Conservation (phyloP, 2,329 filamentous ascomycete genomes). For the Diaporthe batatas region DNA sequence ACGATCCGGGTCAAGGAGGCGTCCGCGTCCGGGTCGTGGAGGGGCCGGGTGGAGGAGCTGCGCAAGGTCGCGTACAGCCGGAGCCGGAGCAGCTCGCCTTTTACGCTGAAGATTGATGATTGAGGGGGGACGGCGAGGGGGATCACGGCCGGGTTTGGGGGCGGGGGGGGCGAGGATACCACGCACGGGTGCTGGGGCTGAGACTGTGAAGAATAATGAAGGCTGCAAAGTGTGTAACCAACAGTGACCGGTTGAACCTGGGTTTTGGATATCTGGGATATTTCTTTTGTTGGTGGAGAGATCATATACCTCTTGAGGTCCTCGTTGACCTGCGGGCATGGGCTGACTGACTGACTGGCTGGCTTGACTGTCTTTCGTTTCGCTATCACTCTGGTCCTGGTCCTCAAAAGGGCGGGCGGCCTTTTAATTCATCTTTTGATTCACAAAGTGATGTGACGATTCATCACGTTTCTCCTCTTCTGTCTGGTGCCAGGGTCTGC, state of each 20-base stretch:
- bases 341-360: no score
- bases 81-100: slow-evolving; percentile 31
- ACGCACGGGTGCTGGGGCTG: no score
- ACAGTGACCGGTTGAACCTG: neutral
- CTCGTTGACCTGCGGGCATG: slow-evolving; percentile 10
- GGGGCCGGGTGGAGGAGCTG: slow-evolving; percentile 19
- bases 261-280: neutral
- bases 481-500: neutral
- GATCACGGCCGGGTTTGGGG: neutral
- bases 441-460: neutral
- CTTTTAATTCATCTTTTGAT: neutral
- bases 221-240: neutral
- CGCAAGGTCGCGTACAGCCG: neutral
- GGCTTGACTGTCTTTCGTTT: slow-evolving; percentile 4
- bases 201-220: slow-evolving; percentile 4
- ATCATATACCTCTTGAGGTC: slow-evolving; percentile 12
- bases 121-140: neutral
- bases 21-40: neutral
- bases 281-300: neutral
- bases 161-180: neutral
- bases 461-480: neutral
- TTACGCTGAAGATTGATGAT: slow-evolving; percentile 27
- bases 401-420: neutral
- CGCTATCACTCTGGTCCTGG: neutral
- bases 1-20: slow-evolving; percentile 15